These are phyloP conservation scores for Pseudocercospora ulei DNA, from an alignment of 2,329 filamentous ascomycete genomes.

Conservation along the genomic window DNA sequence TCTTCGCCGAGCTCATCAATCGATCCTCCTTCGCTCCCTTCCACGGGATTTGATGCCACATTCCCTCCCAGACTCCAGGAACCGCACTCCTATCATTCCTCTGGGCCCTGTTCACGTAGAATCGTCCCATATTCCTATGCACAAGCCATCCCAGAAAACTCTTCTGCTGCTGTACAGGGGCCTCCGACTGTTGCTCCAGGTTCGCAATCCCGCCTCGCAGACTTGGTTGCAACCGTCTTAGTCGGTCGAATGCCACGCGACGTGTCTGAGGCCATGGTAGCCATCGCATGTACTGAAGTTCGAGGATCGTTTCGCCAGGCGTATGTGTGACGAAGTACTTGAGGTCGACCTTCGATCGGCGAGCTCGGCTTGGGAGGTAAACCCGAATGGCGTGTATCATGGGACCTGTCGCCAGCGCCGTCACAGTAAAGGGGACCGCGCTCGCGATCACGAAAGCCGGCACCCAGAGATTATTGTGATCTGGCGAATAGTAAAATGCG, in stretches of 20 bases:
- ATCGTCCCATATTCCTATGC: slow-evolving; percentile 21
- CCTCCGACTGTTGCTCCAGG: slow-evolving; percentile 27
- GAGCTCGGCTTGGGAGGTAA: slow-evolving; percentile 56
- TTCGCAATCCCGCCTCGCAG: slow-evolving; percentile 25
- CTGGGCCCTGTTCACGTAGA: slow-evolving; percentile 24
- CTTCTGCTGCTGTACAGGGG: slow-evolving; percentile 9
- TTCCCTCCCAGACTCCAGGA: slow-evolving; percentile 27
- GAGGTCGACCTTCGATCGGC: slow-evolving; percentile 50
- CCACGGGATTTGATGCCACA: slow-evolving; percentile 29
- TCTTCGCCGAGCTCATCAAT: not conserved
- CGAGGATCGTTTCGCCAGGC: slow-evolving; percentile 37
- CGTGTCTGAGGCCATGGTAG: slow-evolving; percentile 34
- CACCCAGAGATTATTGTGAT: slow-evolving; percentile 38
- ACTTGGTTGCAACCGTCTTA: slow-evolving; percentile 24
- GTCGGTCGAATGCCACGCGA: slow-evolving; percentile 22
- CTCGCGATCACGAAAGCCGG: slow-evolving; percentile 46
- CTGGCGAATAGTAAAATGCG: slow-evolving; percentile 41
- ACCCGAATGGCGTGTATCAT: slow-evolving; percentile 66
- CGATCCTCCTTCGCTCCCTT: slow-evolving; percentile 7
- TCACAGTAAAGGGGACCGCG: slow-evolving; percentile 54
- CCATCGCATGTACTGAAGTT: slow-evolving; percentile 38
- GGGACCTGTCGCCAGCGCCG: slow-evolving; percentile 56
- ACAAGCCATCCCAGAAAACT: slow-evolving; percentile 13
- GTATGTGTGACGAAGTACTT: slow-evolving; percentile 43
- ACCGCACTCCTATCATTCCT: slow-evolving; percentile 20